A percentile compares a stretch with the other conserved stretches of the same genome.
Conservation (phyloP, 768 basidiomycete genomes). For the Coprinopsis strossmayeri region DNA sequence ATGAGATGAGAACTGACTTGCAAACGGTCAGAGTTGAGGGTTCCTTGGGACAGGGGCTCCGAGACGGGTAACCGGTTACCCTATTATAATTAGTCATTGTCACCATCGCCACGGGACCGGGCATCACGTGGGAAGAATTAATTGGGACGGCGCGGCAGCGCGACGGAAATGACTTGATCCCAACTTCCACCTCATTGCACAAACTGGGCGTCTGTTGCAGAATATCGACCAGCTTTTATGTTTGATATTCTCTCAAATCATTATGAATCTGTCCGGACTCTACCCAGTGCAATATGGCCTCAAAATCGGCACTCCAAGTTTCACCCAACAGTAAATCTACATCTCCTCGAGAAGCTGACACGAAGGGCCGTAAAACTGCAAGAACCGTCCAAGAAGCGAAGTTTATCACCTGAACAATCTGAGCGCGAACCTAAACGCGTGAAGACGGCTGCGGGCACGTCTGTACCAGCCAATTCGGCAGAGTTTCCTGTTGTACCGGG, state of each 20-base stretch:
- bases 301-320: background rate
- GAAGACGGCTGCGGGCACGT: background rate
- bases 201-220: no score
- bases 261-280: background rate
- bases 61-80: no score
- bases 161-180: no score
- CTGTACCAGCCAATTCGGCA: background rate
- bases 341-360: background rate
- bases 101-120: no score
- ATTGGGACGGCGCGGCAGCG: no score
- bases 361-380: background rate
- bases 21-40: no score
- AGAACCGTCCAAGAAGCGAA: constrained; percentile 1
- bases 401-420: background rate
- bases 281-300: background rate
- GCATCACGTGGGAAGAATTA: no score
- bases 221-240: no score
- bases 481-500: background rate
- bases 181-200: no score
- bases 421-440: background rate
- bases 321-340: background rate
- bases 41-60: no score
- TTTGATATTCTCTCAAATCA: background rate
- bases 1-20: no score
- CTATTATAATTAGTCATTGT: no score